A percentile compares a stretch with the other conserved stretches of the same genome.
These are phyloP conservation scores for Capronia americana DNA, from an alignment of 2,329 filamentous ascomycete species.

Conservation along the genomic window DNA sequence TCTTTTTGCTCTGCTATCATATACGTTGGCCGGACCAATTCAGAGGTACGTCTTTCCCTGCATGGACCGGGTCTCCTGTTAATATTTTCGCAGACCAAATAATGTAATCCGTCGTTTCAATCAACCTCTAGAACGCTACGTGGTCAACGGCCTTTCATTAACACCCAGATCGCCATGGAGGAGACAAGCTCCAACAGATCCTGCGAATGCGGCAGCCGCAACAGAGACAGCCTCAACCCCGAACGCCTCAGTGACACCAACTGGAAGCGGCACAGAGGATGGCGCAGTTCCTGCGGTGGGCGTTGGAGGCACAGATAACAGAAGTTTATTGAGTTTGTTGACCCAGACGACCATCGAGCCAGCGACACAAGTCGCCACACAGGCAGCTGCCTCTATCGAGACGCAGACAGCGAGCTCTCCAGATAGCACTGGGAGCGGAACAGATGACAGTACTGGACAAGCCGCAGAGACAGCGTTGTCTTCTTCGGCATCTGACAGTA, in stretches of 20 bases:
- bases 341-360: conserved; percentile 25
- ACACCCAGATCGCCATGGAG: conserved; percentile 1
- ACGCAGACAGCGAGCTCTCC: background rate
- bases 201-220: conserved; percentile 13
- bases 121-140: conserved; percentile 29
- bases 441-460: background rate
- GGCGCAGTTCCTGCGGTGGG: conserved; percentile 39
- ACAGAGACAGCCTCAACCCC: conserved; percentile 18
- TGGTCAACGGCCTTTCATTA: conserved; percentile 18
- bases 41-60: conserved; percentile 23
- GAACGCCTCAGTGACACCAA: conserved; percentile 3
- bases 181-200: conserved; percentile 28
- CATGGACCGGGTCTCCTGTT: background rate
- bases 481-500: background rate
- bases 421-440: background rate
- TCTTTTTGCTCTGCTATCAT: conserved; percentile 25
- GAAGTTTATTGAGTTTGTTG: conserved; percentile 33
- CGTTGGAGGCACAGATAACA: conserved; percentile 32
- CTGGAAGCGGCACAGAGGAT: conserved; percentile 33
- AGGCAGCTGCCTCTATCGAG: background rate
- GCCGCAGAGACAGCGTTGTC: background rate
- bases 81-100: conserved; percentile 22
- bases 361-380: conserved; percentile 1
- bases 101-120: conserved; percentile 30
- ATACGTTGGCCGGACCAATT: conserved; percentile 37